Base-by-base conservation (phyloP, 1,139 yeast genomes). In the Taphrina communis region DNA sequence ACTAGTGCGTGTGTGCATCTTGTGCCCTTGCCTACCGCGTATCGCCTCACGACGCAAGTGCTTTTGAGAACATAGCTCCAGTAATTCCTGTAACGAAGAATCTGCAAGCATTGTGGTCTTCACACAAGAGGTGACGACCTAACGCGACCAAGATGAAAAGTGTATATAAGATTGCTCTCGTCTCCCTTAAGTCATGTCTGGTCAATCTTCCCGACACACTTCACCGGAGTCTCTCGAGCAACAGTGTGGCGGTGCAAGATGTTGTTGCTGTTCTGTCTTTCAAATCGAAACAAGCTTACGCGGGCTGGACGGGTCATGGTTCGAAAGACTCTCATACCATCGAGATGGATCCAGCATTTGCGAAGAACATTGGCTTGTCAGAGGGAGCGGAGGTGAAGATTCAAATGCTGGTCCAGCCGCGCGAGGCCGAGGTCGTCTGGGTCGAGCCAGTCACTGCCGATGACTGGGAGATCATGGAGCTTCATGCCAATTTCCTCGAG, bases 291-390 rank as follows among this genome's bases (percentile, higher is more conserved):
- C 76, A 17, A 73, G 81, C 77, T 8, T 88, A 84, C 73, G 83
- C 86, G n/a, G 96, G 96, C 0, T 91, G 97, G 97, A 84, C 90
- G 41, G 96, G 96, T n/a, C 82, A 83, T 83, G 80, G 82, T 44
- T 76, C 80, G 0, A 75, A 73, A n/a, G 78, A 77, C 17, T 73
- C 73, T 2, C 72, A 74, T 46, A 72, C 79, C 7, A 44, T 73
- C 70, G 88, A 86, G 73, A 78, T 88, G 7, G 90, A 87, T 74
- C 85, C 89, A 0, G 74, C 83, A 72, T 77, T 86, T 80, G 87
- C 87, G 36, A 71, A 74, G 48, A 72, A 78, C 2, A 72, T 84
- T 9, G 81, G 81, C 0, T 73, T 90, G 11, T 70, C 73, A 5
- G 87, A 86, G 48, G 79, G 78, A 12, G 80, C 82, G 4, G 74